A percentile compares a stretch with the other conserved stretches of the same genome.
phyloP scores from a whole-genome alignment of 768 basidiomycete species.

The Mycena vulgaris region DNA sequence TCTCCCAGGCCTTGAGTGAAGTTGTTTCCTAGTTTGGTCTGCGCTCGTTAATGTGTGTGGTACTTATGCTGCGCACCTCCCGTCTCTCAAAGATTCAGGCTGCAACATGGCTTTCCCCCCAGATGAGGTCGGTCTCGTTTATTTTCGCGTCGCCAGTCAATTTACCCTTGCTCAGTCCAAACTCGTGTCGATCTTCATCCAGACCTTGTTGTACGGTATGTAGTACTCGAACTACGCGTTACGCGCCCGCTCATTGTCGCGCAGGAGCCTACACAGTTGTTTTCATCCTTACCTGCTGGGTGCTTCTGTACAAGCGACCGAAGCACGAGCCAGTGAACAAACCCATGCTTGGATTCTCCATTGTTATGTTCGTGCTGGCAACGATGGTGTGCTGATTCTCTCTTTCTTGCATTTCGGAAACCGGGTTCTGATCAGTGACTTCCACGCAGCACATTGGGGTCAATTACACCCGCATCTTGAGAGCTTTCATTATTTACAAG shows the following conservation, averaged over 20 bases:
- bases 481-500: slow-evolving; percentile 52
- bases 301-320: slow-evolving; percentile 12
- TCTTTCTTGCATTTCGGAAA: slow-evolving; percentile 44
- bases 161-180: no score
- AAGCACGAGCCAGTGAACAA: neutral
- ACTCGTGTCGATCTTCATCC: slow-evolving; percentile 9
- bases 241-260: neutral
- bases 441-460: slow-evolving; percentile 56
- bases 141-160: no score
- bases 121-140: no score
- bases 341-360: slow-evolving; percentile 8
- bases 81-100: no score
- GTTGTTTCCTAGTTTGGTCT: no score
- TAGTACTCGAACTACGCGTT: neutral
- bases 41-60: no score
- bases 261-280: slow-evolving; percentile 4
- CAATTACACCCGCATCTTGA: slow-evolving; percentile 53
- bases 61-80: no score
- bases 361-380: slow-evolving; percentile 8
- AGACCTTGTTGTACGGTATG: slow-evolving; percentile 14
- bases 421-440: neutral
- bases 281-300: slow-evolving; percentile 1
- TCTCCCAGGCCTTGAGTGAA: no score
- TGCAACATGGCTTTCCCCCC: no score
- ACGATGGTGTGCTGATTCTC: slow-evolving; percentile 43